These are phyloP conservation scores for Helotiales sp. DNA, from an alignment of 2,329 filamentous ascomycete genomes.

Conservation along the genomic window DNA sequence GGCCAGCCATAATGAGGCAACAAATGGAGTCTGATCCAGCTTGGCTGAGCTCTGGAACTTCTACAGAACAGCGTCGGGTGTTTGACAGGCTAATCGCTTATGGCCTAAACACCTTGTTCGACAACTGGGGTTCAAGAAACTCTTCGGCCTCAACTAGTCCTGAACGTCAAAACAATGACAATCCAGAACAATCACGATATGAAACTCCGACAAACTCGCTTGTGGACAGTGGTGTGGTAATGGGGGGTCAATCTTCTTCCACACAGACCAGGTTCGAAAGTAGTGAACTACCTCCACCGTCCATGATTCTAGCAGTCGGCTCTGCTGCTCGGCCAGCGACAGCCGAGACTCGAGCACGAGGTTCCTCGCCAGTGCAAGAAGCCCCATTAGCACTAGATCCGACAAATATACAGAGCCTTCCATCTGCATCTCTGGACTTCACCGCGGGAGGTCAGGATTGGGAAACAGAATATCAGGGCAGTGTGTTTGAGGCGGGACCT, in stretches of 20 bases:
- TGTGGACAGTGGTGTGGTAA: constrained; percentile 11
- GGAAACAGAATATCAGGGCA: too few relatives aligned
- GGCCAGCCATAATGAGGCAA: neutral
- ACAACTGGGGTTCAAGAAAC: neutral
- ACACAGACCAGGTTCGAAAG: neutral
- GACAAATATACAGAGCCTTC: too few relatives aligned
- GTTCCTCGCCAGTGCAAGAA: too few relatives aligned
- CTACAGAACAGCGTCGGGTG: neutral
- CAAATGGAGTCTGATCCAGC: neutral
- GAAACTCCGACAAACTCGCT: constrained; percentile 2
- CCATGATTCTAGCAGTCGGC: too few relatives aligned
- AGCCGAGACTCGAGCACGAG: too few relatives aligned
- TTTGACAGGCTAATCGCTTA: neutral
- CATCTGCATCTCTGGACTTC: too few relatives aligned
- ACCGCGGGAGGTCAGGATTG: too few relatives aligned
- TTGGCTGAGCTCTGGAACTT: constrained; percentile 1
- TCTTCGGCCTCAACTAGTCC: neutral
- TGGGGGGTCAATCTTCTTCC: constrained; percentile 3
- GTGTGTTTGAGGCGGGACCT: too few relatives aligned
- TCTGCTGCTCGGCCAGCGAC: too few relatives aligned
- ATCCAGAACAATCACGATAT: neutral
- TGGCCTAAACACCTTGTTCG: neutral
- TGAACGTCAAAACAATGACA: neutral
- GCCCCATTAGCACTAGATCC: too few relatives aligned
- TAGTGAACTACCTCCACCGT: too few relatives aligned